These are phyloP conservation scores for Massospora cicadina DNA, from an alignment of 371 early-diverging fungal species.

Conservation along the genomic window DNA sequence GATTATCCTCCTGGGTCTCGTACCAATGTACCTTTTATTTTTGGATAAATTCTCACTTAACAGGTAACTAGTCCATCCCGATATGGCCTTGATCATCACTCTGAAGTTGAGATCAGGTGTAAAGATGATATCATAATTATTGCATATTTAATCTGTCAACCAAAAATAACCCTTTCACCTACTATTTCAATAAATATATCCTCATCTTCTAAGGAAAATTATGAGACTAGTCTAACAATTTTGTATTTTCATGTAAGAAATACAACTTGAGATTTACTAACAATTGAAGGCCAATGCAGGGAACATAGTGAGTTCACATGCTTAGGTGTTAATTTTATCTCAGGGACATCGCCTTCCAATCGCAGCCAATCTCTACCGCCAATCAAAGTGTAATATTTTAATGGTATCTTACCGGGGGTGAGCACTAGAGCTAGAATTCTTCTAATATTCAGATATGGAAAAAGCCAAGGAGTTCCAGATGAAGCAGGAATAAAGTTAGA, in stretches of 20 bases:
- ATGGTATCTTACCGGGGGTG: constrained; percentile 91
- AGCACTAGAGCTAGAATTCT: constrained; percentile 6
- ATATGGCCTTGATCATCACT: constrained; percentile 39
- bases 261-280: not conserved
- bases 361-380: constrained; percentile 43
- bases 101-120: constrained; percentile 49
- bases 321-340: constrained; percentile 2
- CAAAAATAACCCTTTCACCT: not conserved
- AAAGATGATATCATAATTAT: constrained; percentile 59
- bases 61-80: constrained; percentile 58
- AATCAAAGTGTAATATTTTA: constrained; percentile 62
- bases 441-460: constrained; percentile 49
- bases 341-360: constrained; percentile 79
- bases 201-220: constrained; percentile 26
- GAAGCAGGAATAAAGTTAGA: constrained; percentile 78
- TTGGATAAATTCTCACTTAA: not conserved
- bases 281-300: constrained; percentile 72
- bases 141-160: constrained; percentile 47
- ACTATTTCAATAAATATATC: constrained; percentile 11
- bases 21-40: constrained; percentile 2
- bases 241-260: constrained; percentile 60
- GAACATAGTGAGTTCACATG: constrained; percentile 49
- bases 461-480: constrained; percentile 64
- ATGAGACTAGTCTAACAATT: constrained; percentile 44
- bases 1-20: not conserved